Evolutionary conservation across 495 filamentous ascomycete genomes (phyloP), one percentile per base, ranked within the genome.

Genomic region (Filosporella fistucella): DNA sequence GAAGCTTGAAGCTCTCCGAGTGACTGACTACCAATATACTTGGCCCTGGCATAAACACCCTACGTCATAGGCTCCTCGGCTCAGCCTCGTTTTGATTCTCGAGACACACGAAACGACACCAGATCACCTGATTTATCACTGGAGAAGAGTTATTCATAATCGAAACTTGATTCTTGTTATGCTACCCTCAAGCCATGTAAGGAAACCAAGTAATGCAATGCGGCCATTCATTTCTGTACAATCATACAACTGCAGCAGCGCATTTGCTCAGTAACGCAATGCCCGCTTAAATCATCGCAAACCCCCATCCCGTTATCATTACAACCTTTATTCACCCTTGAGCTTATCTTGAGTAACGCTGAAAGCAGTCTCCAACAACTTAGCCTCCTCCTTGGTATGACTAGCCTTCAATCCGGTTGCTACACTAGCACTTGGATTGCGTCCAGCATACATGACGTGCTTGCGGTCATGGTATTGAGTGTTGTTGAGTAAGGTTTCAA

Each of bases 381-480:
- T 88, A 68, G 88, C 74, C 76, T 98, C 93, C 75, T 98, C 93
- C 80, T 94, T 95, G 59, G 83, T 65, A 68, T 98, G 93, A 41
- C 74, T 78, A 23, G 75, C 67, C 84, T 98, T 98, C 56, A 93
- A 65, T 64, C 93, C 93, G 37, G 91, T 96, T 33, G 93, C 93
- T 34, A 96, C 91, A 59, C 81, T 86, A 25, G 93, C 91, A 59
- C 85, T 91, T 16, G 90, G 90, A 60, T 85, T 77, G 59, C 93
- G 82, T 58, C 93, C 93, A 34, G 93, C 93, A 69, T 98, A 98
- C 81, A 95, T 85, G 59, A 96, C 89, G 70, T 97, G 90, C 67
- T 93, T 90, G 56, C 84, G 78, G 69, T 91, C 79, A 71, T 98
- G 94, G 67, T 93, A 73, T 68, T 91, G 63, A 2, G 93, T 96